These are phyloP conservation scores for Wickerhamomyces queroliae DNA, from an alignment of 805 yeast species.

Conservation along the genomic window DNA sequence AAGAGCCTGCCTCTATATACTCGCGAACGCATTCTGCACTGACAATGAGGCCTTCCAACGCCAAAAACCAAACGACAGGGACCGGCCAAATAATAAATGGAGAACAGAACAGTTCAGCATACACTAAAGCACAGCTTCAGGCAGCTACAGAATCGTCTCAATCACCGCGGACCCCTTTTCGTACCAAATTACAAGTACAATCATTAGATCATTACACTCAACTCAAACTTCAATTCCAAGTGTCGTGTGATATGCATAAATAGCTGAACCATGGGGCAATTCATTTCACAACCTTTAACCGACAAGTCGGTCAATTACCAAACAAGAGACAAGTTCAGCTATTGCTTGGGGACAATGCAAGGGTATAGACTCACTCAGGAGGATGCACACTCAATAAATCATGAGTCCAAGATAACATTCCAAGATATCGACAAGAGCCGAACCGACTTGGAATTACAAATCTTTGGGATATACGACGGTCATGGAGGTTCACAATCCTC, in stretches of 20 bases:
- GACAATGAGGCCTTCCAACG: too few relatives aligned
- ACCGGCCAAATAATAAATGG: too few relatives aligned
- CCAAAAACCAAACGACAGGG: too few relatives aligned
- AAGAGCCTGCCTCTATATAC: too few relatives aligned
- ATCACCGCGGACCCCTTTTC: too few relatives aligned
- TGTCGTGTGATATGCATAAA: conserved; percentile 1
- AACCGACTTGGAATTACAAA: conserved; percentile 24
- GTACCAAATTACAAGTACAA: too few relatives aligned
- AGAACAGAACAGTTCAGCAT: too few relatives aligned
- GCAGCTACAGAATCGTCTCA: too few relatives aligned
- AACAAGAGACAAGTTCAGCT: conserved; percentile 33
- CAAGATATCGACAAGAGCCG: conserved; percentile 16
- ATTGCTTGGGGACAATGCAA: conserved; percentile 71
- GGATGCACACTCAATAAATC: conserved; percentile 60
- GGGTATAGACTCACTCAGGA: conserved; percentile 74
- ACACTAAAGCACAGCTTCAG: too few relatives aligned
- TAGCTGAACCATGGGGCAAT: conserved; percentile 54
- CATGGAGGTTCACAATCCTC: conserved; percentile 73
- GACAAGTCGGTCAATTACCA: conserved; percentile 52
- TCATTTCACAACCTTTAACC: conserved; percentile 68
- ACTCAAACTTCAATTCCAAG: too few relatives aligned
- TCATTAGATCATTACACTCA: too few relatives aligned
- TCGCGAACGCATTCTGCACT: too few relatives aligned
- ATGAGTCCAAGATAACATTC: conserved; percentile 28
- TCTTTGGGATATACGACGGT: conserved; percentile 77